Evolutionary conservation across 768 basidiomycete species (phyloP).

Genomic region (Pisolithus albus): DNA sequence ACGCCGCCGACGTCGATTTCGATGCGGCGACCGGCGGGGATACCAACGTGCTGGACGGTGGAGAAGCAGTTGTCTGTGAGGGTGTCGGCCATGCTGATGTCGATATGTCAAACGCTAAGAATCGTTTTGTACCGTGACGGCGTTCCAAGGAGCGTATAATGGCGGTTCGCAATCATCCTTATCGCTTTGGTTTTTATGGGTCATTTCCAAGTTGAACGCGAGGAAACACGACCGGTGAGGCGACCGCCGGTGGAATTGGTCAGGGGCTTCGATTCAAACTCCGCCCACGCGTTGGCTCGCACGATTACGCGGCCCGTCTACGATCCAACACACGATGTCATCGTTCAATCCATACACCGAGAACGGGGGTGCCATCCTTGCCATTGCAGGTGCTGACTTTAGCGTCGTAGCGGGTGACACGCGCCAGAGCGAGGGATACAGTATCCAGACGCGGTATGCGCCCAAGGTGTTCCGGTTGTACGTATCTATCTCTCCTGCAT

Average conservation of each 20-base stretch:
- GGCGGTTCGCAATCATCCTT: no score
- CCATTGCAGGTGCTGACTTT: conserved; percentile 91
- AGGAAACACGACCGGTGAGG: no score
- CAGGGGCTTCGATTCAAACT: conserved; percentile 1
- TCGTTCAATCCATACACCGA: conserved; percentile 86
- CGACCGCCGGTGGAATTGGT: no score
- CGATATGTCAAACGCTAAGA: not conserved
- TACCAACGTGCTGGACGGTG: conserved; percentile 46
- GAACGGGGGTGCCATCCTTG: conserved; percentile 95
- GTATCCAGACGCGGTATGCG: conserved; percentile 95
- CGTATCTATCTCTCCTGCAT: conserved; percentile 28
- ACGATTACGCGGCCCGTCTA: conserved; percentile 10
- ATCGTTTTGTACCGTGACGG: no score
- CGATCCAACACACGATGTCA: conserved; percentile 16
- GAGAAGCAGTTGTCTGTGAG: conserved; percentile 48
- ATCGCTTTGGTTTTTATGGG: no score
- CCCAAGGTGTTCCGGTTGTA: conserved; percentile 93
- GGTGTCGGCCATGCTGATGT: conserved; percentile 24
- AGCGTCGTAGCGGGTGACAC: conserved; percentile 95
- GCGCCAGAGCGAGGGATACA: conserved; percentile 94
- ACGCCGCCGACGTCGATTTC: conserved; percentile 28
- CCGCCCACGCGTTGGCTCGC: not conserved
- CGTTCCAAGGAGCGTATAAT: no score
- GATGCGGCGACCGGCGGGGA: conserved; percentile 35
- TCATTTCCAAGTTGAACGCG: no score